Evolutionary conservation across 2,329 filamentous ascomycete species (phyloP).

Genomic region (Claviceps digitariae): DNA sequence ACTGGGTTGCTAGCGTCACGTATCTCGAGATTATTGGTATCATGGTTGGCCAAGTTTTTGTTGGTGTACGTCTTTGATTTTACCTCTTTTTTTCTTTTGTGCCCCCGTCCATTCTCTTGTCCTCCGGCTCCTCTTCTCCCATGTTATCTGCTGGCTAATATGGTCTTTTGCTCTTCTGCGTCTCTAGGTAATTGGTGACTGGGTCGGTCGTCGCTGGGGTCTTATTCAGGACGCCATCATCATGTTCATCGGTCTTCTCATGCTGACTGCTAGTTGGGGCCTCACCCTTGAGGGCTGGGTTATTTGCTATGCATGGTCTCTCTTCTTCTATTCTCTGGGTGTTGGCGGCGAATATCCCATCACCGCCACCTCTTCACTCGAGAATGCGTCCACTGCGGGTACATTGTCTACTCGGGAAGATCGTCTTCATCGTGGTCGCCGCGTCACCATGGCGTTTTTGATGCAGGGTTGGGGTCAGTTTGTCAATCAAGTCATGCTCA

Average conservation of each 20-base stretch:
- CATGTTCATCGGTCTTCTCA: conserved; percentile 86
- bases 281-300: conserved; percentile 83
- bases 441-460: conserved; percentile 88
- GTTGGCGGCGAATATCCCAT: conserved; percentile 89
- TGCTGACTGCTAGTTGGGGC: conserved; percentile 88
- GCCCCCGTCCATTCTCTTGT: neutral
- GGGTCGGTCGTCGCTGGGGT: conserved; percentile 86
- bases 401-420: conserved; percentile 84
- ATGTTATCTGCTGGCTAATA: neutral
- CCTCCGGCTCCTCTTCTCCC: neutral
- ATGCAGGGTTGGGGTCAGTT: conserved; percentile 99
- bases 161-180: conserved; percentile 2
- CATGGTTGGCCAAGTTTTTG: conserved; percentile 81
- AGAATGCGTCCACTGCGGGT: conserved; percentile 74
- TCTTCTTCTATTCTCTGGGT: conserved; percentile 62
- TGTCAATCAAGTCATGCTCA: conserved; percentile 81
- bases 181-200: conserved; percentile 42
- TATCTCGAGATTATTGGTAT: conserved; percentile 93
- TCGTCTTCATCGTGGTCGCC: conserved; percentile 86
- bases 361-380: conserved; percentile 90
- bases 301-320: conserved; percentile 88
- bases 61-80: conserved; percentile 47
- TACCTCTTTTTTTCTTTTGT: neutral
- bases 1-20: conserved; percentile 73
- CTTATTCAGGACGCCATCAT: conserved; percentile 86